Base-by-base conservation (phyloP, 495 filamentous ascomycete species). In the Penicillium herquei region DNA sequence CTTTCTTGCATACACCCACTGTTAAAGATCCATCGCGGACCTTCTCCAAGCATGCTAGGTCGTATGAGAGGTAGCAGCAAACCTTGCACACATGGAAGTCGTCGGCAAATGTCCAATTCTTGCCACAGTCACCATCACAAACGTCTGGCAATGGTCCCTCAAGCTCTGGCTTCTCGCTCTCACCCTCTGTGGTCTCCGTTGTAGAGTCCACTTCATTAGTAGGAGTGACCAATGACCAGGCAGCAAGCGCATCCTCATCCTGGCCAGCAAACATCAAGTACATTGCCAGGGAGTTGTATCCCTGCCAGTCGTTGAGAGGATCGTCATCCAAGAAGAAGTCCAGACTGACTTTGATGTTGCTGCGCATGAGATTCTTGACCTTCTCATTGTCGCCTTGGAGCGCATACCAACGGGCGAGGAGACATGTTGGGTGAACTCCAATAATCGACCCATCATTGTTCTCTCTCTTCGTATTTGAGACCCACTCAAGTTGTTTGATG, bases 301-400 rank as follows among this genome's bases (percentile, higher is more conserved):
- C 76, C 10, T 62, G 59, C 51, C 67, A 71, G 50, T 78, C 76
- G 39, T 78, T 78, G 13, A 70, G 61, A 8, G 64, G 62, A 48
- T 78, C 76, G 5, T 70, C 70, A 30, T 78, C 76, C 0, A 71
- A 74, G 2, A 78, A 67, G 21, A 78, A 64, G 46, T 78, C 70
- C 3, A 78, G 43, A 11, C 60, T 62, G 10, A 65, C 34, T 30
- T 73, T 73, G 43, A 78, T 58, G 7, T 68, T 50, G 6, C 59
- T 51, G 7, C 65, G 62, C 2, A 67, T 55, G 34, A 66, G 62
- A 14, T 68, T 55, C 13, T 61, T 69, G 0, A 69, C 66, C 7
- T 65, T 63, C 13, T 51, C 35, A 1, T 59, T 55, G 17, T 69
- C 54, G 0, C 58, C 72, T 17, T 60, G 47, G 6, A 69, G 58